A percentile compares a stretch with the other conserved stretches of the same genome.
Evolutionary conservation across 345 rosid species (phyloP).

Genomic region (Citrus unshiu): DNA sequence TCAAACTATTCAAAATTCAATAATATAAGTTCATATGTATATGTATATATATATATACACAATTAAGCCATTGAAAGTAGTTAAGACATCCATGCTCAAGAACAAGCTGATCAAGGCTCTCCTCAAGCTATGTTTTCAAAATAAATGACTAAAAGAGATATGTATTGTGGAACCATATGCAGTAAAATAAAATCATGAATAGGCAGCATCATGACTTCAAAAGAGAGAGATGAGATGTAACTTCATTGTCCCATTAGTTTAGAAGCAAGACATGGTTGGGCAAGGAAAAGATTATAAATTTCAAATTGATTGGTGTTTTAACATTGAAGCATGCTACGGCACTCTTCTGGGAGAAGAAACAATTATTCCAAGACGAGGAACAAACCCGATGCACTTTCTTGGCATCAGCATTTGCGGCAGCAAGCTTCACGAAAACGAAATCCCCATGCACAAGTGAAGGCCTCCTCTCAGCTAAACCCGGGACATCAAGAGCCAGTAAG

Average conservation of each 20-base stretch:
- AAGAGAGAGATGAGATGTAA: background rate
- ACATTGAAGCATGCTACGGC: background rate
- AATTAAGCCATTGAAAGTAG: background rate
- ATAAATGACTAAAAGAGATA: background rate
- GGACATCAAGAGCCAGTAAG: constrained; percentile 42
- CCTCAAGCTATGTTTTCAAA: background rate
- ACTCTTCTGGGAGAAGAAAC: background rate
- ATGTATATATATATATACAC: no score
- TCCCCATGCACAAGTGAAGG: constrained; percentile 65
- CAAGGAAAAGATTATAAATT: background rate
- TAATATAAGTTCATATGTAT: background rate
- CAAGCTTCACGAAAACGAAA: constrained; percentile 33
- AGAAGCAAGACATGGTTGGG: background rate
- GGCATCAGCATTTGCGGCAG: constrained; percentile 5
- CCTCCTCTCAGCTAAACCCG: constrained; percentile 63
- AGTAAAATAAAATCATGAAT: background rate
- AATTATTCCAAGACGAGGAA: background rate
- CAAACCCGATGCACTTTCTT: constrained; percentile 31
- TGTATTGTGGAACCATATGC: background rate
- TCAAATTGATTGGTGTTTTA: background rate
- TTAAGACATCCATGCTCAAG: background rate
- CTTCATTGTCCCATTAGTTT: background rate
- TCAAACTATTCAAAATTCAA: background rate
- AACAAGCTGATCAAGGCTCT: background rate
- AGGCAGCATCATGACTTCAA: background rate